Evolutionary conservation across 345 rosid genomes (phyloP).

Genomic region (Schrenkiella parvula): DNA sequence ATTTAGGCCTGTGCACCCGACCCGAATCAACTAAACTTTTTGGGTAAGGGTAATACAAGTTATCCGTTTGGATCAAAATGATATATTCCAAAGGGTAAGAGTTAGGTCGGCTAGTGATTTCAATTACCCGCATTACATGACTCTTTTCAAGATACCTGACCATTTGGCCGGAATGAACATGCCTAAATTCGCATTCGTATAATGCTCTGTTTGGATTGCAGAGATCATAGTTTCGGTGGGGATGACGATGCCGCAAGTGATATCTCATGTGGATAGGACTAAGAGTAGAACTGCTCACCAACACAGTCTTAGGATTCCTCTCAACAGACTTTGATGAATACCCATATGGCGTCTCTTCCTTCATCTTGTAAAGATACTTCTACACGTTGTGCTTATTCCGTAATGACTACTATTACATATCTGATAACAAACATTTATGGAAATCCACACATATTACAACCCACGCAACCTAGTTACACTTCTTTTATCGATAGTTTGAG

Average conservation of each 20-base stretch:
- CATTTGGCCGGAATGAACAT: neutral
- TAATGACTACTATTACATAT: neutral
- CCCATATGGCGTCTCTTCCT: neutral
- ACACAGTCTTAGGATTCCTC: conserved; percentile 50
- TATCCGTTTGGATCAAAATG: too few species aligned
- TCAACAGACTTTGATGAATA: conserved; percentile 44
- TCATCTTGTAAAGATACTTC: neutral
- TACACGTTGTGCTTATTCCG: neutral
- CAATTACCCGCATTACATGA: too few species aligned
- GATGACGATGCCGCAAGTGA: conserved; percentile 84
- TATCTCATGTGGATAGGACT: conserved; percentile 51
- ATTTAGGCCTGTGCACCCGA: too few species aligned
- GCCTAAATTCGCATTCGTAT: neutral
- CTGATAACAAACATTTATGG: too few species aligned
- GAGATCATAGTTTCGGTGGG: conserved; percentile 86
- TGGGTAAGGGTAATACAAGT: too few species aligned
- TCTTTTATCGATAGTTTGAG: too few species aligned
- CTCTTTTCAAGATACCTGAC: too few species aligned
- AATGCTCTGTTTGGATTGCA: conserved; percentile 31
- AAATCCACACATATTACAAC: too few species aligned
- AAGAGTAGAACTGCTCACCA: conserved; percentile 36
- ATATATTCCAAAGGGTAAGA: too few species aligned
- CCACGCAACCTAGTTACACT: too few species aligned
- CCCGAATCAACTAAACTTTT: too few species aligned
- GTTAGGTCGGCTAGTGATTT: too few species aligned